These are phyloP conservation scores for Globisporangium cederbergense DNA, from an alignment of 352 stramenopile species.

Conservation along the genomic window DNA sequence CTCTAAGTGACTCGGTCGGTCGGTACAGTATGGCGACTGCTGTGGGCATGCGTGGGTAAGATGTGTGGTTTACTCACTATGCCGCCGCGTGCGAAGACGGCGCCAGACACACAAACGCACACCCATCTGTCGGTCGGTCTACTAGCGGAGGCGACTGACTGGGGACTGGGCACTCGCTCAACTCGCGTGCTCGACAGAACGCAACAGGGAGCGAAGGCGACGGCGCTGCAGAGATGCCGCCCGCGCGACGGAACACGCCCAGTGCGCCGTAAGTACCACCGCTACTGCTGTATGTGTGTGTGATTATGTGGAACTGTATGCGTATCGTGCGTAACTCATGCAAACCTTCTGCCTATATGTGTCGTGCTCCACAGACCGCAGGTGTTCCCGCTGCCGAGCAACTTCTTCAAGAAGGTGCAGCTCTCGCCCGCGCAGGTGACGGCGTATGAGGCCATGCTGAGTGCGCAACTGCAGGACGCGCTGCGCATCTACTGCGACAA, in stretches of 20 bases:
- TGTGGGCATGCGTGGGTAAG: background rate
- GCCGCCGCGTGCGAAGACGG: background rate
- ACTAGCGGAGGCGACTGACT: background rate
- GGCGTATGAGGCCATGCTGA: conserved; percentile 37
- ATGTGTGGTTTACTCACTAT: background rate
- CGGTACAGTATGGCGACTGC: background rate
- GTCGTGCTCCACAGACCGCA: background rate
- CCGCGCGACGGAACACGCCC: conserved; percentile 4
- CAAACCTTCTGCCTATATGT: background rate
- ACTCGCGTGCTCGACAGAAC: background rate
- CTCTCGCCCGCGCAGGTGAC: conserved; percentile 23
- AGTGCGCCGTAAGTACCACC: conserved; percentile 2
- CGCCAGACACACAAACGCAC: background rate
- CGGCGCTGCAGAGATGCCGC: background rate
- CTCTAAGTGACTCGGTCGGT: background rate
- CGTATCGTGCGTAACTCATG: background rate
- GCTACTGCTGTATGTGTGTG: background rate
- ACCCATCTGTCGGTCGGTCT: background rate
- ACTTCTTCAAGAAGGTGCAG: conserved; percentile 27
- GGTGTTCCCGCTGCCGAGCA: conserved; percentile 11
- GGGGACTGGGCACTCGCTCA: background rate
- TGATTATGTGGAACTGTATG: background rate
- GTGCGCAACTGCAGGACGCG: conserved; percentile 41
- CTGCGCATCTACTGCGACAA: conserved; percentile 28
- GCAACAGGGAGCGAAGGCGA: background rate